Conservation (phyloP, 208 protist genomes). For the Leishmania turanica region DNA sequence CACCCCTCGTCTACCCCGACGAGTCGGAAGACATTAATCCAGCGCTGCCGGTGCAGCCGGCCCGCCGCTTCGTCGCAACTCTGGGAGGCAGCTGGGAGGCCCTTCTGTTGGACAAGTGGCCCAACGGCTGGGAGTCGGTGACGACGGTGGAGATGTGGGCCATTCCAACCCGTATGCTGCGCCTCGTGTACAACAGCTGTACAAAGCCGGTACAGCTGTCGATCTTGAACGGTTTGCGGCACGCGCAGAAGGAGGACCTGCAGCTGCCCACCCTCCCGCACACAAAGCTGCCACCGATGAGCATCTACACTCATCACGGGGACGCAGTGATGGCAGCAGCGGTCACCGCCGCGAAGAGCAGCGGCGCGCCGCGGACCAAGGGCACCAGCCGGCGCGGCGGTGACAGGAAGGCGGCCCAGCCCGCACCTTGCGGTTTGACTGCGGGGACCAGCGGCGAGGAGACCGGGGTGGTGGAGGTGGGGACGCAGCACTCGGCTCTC, state of each 20-base stretch:
- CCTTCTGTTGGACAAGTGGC: conserved; percentile 88
- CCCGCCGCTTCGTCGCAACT: conserved; percentile 56
- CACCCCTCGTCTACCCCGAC: conserved; percentile 35
- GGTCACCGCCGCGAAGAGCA: conserved; percentile 4
- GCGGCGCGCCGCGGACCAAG: background rate
- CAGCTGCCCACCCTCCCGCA: conserved; percentile 49
- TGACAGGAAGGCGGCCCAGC: background rate
- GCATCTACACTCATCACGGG: conserved; percentile 50
- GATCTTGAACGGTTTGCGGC: conserved; percentile 59
- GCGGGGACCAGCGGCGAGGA: background rate
- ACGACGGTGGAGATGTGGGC: conserved; percentile 80
- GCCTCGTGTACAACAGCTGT: conserved; percentile 77
- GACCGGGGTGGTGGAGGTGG: background rate
- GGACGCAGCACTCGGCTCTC: background rate
- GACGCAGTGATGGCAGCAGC: conserved; percentile 21
- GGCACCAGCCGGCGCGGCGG: background rate
- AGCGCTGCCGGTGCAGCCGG: conserved; percentile 50
- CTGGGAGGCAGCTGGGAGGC: conserved; percentile 86
- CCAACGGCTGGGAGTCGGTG: conserved; percentile 80
- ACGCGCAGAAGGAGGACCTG: conserved; percentile 69
- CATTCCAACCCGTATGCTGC: conserved; percentile 69
- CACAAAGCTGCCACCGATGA: conserved; percentile 84
- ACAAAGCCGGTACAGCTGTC: conserved; percentile 52
- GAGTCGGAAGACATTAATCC: conserved; percentile 87
- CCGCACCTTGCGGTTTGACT: background rate